Percentiles rank a stretch among this genome's conserved stretches.
Conservation (phyloP, 2,329 filamentous ascomycete genomes). For the Corynespora cassiicola region DNA sequence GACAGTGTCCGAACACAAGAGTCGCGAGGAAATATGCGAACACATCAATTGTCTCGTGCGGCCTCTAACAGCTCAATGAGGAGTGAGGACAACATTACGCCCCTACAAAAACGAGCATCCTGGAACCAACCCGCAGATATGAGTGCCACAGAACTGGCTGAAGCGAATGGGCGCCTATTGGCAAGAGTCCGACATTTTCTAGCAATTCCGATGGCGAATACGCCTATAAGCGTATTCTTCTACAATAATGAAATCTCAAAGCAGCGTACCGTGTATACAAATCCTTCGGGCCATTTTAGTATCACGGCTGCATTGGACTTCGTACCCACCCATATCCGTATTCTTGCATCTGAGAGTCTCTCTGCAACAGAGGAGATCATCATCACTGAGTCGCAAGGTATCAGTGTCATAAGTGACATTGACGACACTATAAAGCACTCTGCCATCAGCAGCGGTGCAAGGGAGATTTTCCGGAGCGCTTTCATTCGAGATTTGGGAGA, state of each 20-base stretch:
- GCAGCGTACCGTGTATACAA: conserved; percentile 83
- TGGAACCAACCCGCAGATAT: conserved; percentile 66
- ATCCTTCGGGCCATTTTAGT: conserved; percentile 87
- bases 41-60: conserved; percentile 30
- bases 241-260: conserved; percentile 86
- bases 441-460: conserved; percentile 83
- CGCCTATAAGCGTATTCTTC: conserved; percentile 90
- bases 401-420: conserved; percentile 96
- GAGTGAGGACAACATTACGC: conserved; percentile 35
- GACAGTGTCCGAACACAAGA: conserved; percentile 27
- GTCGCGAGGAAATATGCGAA: conserved; percentile 18
- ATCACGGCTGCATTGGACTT: conserved; percentile 85
- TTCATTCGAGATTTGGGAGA: conserved; percentile 87
- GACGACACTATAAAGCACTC: conserved; percentile 98
- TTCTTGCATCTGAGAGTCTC: conserved; percentile 84
- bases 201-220: conserved; percentile 77
- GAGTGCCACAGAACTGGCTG: conserved; percentile 74
- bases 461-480: conserved; percentile 95
- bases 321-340: conserved; percentile 84
- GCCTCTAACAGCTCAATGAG: conserved; percentile 34
- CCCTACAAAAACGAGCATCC: conserved; percentile 56
- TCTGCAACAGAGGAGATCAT: conserved; percentile 80
- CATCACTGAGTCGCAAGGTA: conserved; percentile 77
- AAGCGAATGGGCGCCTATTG: conserved; percentile 88
- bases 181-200: conserved; percentile 87